phyloP scores from a whole-genome alignment of 2,329 filamentous ascomycete genomes.

The Pseudocercospora vitis region DNA sequence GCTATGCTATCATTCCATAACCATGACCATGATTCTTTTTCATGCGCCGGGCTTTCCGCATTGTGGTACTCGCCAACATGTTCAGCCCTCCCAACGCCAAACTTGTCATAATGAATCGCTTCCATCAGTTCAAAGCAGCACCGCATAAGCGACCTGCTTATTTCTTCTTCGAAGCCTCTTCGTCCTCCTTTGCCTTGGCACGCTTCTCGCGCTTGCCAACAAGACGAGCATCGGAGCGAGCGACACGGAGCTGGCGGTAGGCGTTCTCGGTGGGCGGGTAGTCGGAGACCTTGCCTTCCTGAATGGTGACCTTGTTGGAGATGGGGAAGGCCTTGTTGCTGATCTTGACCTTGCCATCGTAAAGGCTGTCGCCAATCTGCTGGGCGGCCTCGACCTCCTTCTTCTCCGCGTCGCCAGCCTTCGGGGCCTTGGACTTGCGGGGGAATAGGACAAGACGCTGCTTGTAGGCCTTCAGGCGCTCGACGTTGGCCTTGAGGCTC shows the following conservation, averaged over 20 bases:
- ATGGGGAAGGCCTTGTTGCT: slow-evolving; percentile 66
- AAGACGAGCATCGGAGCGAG: slow-evolving; percentile 79
- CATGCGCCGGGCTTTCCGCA: slow-evolving; percentile 27
- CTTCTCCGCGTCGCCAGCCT: slow-evolving; percentile 85
- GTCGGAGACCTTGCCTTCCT: slow-evolving; percentile 75
- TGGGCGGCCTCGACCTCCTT: slow-evolving; percentile 74
- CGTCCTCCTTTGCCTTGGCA: slow-evolving; percentile 81
- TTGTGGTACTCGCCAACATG: slow-evolving; percentile 21
- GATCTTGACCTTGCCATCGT: slow-evolving; percentile 43
- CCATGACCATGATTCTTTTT: slow-evolving; percentile 20
- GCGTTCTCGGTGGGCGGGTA: slow-evolving; percentile 75
- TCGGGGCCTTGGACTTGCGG: slow-evolving; percentile 88
- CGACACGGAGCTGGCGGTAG: slow-evolving; percentile 80
- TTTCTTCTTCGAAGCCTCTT: slow-evolving; percentile 78
- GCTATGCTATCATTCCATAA: slow-evolving; percentile 26
- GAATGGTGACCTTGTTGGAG: slow-evolving; percentile 68
- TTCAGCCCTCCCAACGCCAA: slow-evolving; percentile 26
- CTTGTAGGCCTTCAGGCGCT: slow-evolving; percentile 97
- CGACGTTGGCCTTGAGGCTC: slow-evolving; percentile 90
- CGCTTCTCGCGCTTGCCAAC: slow-evolving; percentile 90
- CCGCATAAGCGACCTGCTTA: slow-evolving; percentile 47
- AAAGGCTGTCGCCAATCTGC: slow-evolving; percentile 49
- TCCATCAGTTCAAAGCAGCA: slow-evolving; percentile 14
- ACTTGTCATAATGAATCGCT: slow-evolving; percentile 27
- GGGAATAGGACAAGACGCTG: slow-evolving; percentile 96